Evolutionary conservation across 75 land plant genomes (phyloP), one percentile per base, ranked within the genome.

Genomic region (Cryptomeria japonica): DNA sequence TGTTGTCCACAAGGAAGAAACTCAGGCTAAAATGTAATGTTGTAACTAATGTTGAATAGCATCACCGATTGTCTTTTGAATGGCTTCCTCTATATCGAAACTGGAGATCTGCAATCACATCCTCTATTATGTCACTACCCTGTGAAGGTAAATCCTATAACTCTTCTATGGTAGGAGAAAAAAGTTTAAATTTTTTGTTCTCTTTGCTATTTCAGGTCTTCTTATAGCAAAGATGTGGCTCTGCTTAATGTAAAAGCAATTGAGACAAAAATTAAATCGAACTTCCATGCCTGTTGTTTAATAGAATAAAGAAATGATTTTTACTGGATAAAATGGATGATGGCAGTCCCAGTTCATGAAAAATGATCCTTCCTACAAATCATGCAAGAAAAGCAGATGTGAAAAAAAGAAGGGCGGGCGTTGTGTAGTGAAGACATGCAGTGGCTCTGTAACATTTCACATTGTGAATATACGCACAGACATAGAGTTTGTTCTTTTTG

Each of bases 121-220:
- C 97, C 97, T 36, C 95, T 97, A 34, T 91, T 93, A 2, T 97
- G 98, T 61, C 97, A 96, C 85, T 97, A 97, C 88, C 97, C 98
- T 77, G 92, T 96, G 78, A 97, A 97, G 98, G 98, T 97, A 89
- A n/a, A 36, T 31, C 10, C 2, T 16, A 22, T 25, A 12, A 18
- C 36, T 85, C 36, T 18, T 85, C 41, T 2, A 22, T 44, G 36
- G 53, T 41, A 32, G 18, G 12, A 84, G 49, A 84, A 10, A 10
- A 11, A 47, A 5, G 51, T 47, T 41, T 41, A 41, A 41, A 41
- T 41, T 41, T 41, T 47, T 47, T 47, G 0, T 47, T 47, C 51
- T 11, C 12, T 47, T 47, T 47, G 1, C 51, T 10, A 47, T 47
- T 0, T 10, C 51, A 47, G 51, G 12, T 47, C 13, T 47, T 11